Base-by-base conservation (phyloP, 2,329 filamentous ascomycete species). In the Metarhizium robertsii region DNA sequence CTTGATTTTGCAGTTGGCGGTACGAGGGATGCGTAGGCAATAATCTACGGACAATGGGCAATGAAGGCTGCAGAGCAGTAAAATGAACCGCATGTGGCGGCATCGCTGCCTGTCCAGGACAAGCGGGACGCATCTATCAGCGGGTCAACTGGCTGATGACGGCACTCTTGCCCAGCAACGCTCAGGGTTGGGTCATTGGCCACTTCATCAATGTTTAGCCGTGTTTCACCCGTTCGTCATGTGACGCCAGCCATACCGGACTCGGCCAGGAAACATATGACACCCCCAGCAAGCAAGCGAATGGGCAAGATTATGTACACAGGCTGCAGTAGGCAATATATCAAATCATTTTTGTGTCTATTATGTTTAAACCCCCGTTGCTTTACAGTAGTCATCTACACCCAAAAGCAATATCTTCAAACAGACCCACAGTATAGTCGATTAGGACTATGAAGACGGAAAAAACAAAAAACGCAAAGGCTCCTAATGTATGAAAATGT, bases 201-300 rank as follows among this genome's bases (percentile, higher is more conserved):
- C 25, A 25, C 4, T 25, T 4, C 25, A 25, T 25, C n/a, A 32
- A 45, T 29, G 50, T 59, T 67, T 66, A 64, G 52, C 62, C 64
- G 67, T 52, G 40, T 57, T 61, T 67, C 57, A 61, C 32, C 65
- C 66, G 60, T 13, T 25, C 40, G 57, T 68, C 68, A 68, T 66
- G 66, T 70, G 68, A 70, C 58, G 61, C 58, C 60, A 58, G 60
- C 6, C 25, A 25, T 25, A 25, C 25, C 25, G 25, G 25, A 25
- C 25, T 25, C 25, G 25, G 3, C 25, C 25, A 25, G 25, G 25
- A 25, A 25, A 25, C 25, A 4, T 25, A 25, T 25, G 25, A 25
- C 25, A 25, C 25, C 25, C 25, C 25, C 25, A 25, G 25, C 25
- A 25, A 25, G 25, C 3, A 25, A 25, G 25, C 25, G 4, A 25